Evolutionary conservation across 768 basidiomycete genomes (phyloP).

Genomic region (Sarcomyxa edulis): DNA sequence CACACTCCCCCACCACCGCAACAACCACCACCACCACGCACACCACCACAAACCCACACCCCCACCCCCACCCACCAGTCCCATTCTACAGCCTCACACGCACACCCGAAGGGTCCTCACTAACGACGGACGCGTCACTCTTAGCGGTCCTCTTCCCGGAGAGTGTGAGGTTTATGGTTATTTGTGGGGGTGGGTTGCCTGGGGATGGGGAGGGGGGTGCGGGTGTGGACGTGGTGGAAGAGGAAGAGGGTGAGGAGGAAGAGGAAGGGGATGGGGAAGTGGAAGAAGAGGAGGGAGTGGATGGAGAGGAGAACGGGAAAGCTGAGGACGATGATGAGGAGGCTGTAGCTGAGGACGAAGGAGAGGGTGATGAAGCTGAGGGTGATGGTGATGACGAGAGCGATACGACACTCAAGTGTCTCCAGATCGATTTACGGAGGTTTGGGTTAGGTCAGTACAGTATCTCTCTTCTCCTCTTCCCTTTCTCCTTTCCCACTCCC

Average conservation of each 20-base stretch:
- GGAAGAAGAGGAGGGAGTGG: constrained; percentile 38
- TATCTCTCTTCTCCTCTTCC: neutral
- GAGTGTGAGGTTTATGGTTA: constrained; percentile 69
- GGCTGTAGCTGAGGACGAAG: constrained; percentile 17
- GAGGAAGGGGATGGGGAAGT: constrained; percentile 34
- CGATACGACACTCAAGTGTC: constrained; percentile 49
- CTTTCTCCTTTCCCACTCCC: neutral
- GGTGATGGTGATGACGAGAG: constrained; percentile 23
- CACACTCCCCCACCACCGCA: constrained; percentile 30
- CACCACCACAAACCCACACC: constrained; percentile 32
- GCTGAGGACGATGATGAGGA: constrained; percentile 47
- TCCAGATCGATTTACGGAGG: constrained; percentile 70
- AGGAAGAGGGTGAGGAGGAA: constrained; percentile 32
- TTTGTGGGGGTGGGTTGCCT: constrained; percentile 67
- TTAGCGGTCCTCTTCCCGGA: constrained; percentile 68
- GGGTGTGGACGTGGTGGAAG: constrained; percentile 23
- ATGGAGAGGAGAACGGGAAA: constrained; percentile 12
- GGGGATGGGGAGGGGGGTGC: constrained; percentile 33
- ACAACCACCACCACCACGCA: constrained; percentile 21
- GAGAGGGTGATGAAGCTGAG: constrained; percentile 34
- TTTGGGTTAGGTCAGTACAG: constrained; percentile 59
- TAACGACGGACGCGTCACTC: constrained; percentile 65
- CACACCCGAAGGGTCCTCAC: constrained; percentile 69
- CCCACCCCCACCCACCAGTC: constrained; percentile 33
- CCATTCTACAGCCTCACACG: constrained; percentile 80